Evolutionary conservation across 176 grass and related monocot genomes (phyloP), one percentile per base, ranked within the genome.

Genomic region (Oryza officinalis): DNA sequence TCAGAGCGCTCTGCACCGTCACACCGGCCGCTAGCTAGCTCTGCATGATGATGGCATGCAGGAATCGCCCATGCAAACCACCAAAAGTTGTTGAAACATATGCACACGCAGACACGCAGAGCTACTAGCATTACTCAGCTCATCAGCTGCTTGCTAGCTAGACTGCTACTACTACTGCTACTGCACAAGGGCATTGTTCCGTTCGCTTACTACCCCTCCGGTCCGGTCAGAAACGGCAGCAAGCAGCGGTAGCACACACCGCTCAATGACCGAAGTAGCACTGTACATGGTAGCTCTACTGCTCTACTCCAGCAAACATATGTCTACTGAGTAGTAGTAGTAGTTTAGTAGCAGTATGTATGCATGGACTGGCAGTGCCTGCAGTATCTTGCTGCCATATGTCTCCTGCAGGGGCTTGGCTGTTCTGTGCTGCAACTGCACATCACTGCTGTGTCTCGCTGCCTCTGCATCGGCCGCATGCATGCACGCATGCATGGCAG

Each of bases 41-140:
- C 33, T 63, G 52, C 80, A 73, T 27, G 27, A 83, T 26, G 81
- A 61, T 61, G 57, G 22, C 6, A 10, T 3, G 15, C 82, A 57
- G 82, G 45, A 77, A 6, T 37, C 54, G 76, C 25, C 70, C 23
- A 75, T 15, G 63, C 71, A 81, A 75, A 75, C 45, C 45, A 18
- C 46, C 85, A 68, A 81, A 81, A 68, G 31, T 22, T 57, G 33
- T 59, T 86, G 61, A 86, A 80, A 75, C 54, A 57, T 54, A 69
- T 20, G 69, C 69, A 67, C 8, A 3, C 44, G 7, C 22, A 25
- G 20, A 22, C 22, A 47, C 13, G 3, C 45, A 15, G 45, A 61
- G 57, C 37, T 32, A 32, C 52, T 60, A 60, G 18, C 54, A 10
- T 23, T 60, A 60, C 54, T 60, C 54, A 60, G 54, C 54, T 60